Evolutionary conservation across 1,284 basidiomycete species (phyloP), one percentile per base, ranked within the genome.

Genomic region (Malassezia sympodialis): DNA sequence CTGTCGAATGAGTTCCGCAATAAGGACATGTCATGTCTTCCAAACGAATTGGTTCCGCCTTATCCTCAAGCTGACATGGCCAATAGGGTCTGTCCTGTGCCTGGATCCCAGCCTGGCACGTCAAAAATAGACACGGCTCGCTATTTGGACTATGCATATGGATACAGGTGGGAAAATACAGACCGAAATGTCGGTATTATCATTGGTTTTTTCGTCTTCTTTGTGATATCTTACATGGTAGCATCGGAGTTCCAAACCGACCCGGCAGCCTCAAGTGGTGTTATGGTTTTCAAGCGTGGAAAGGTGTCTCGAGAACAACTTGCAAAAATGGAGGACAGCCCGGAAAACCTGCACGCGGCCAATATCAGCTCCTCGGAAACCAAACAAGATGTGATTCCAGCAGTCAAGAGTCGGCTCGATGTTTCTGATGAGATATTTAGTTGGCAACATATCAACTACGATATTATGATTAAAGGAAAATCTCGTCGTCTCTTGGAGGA

Each of bases 1-100:
- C 51, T 71, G 17, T 51, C 63, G 15, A 71, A 71, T 60, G 68
- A 71, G 42, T 69, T 66, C 57, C 57, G 66, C 15, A 50, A 35
- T 3, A 55, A 64, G 53, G 44, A 56, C 31, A 56, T 68, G 7
- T 49, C 56, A 5, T 71, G 68, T 34, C 54, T 51, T 4, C 37
- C 37, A n/a, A 34, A 43, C 32, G 46, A 54, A 14, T 23, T 61
- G 24, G 42, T 69, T 30, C 68, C 68, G 0, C 26, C 50, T 1
- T 67, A 67, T 37, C 42, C 37, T 5, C 52, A 59, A 32, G 66
- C 56, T 7, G 12, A 47, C 2, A 15, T 39, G n/a, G 51, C 48
- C 26, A 63, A 69, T 58, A 55, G 65, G 49, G 64, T 65, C 1
- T 71, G 68, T 32, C 45, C 69, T 11, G 51, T 68, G 8, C 54